Conservation (phyloP, 345 rosid species). For the Arabidopsis thaliana region TAIR10.1 NC_003074.8:5642501-5643000, state of each 20-base stretch:
- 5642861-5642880: neutral
- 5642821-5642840: conserved; percentile 12
- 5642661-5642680: conserved; percentile 49
- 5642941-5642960: neutral
- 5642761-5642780: neutral
- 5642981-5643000: neutral
- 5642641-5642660: conserved; percentile 60
- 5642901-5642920: neutral
- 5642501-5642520: conserved; percentile 65
- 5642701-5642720: conserved; percentile 23
- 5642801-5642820: neutral
- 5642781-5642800: neutral
- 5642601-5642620: conserved; percentile 51
- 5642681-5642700: conserved; percentile 16
- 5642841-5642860: neutral
- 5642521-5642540: conserved; percentile 11
- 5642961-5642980: neutral
- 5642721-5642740: neutral
- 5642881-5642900: neutral
- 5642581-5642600: conserved; percentile 46
- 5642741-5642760: neutral
- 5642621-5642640: conserved; percentile 54
- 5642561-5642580: conserved; percentile 23
- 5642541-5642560: neutral
- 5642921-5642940: neutral